Evolutionary conservation across 2,329 filamentous ascomycete species (phyloP), one percentile per base, ranked within the genome.

Genomic region (Ceratocystis harringtonii): DNA sequence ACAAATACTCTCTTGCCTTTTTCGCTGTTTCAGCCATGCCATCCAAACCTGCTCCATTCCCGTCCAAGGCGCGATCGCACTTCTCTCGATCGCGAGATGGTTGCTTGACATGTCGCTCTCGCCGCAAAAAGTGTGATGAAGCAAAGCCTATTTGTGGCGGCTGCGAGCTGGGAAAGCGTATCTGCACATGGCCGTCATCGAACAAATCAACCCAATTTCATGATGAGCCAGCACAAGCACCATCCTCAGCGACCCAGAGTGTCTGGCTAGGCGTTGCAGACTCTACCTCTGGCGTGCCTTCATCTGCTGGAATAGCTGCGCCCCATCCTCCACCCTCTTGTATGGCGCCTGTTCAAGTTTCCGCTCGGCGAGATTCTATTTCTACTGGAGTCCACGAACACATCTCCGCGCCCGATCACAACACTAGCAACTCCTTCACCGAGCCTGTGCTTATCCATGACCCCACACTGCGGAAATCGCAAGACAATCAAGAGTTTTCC

Each of bases 111-210:
- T 79, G 77, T 70, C 76, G 78, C 69, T 72, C 72, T 30, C 74
- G 77, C 57, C 78, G 78, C 72, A 78, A 78, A 73, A 79, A 79
- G 70, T 79, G 77, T 70, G 77, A 78, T 67, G 77, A 79, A 70
- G 70, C 69, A 8, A 78, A 77, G 68, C 77, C 77, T 1, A 72
- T 73, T 52, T 79, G 77, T 68, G 72, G 72, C 41, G 73, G 75
- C 63, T 77, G 75, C 50, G 69, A 69, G 44, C 69, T 70, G 22
- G 73, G 72, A 62, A 67, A 68, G n/a, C 68, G 73, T 15, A 68
- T 62, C 22, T 70, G 68, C 28, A 64, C 58, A 48, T 69, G 67
- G 70, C 72, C 70, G 3, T 22, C 61, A 12, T 52, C 64, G 28
- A 44, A 52, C 28, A 30, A 17, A 36, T 32, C 52, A 17, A 10